These are phyloP conservation scores for Candida awuae DNA, from an alignment of 805 yeast species.

Conservation along the genomic window DNA sequence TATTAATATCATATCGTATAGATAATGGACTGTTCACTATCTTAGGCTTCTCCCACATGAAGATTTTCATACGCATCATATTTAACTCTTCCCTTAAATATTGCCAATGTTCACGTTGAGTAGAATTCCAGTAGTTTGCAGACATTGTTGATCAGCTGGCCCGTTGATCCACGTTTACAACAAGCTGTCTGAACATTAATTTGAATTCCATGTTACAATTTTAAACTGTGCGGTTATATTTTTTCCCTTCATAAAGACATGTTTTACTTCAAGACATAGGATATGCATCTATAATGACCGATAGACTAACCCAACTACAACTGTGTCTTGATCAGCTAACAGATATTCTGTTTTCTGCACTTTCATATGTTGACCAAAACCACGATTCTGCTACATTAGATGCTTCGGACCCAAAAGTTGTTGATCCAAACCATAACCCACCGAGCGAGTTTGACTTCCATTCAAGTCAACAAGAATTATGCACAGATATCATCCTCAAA, in stretches of 20 bases:
- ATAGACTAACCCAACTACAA: slow-evolving; percentile 83
- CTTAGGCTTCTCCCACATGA: slow-evolving; percentile 21
- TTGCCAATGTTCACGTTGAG: slow-evolving; percentile 80
- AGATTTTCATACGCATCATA: slow-evolving; percentile 2
- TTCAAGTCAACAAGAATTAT: slow-evolving; percentile 61
- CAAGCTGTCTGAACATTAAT: too few relatives aligned
- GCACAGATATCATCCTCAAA: slow-evolving; percentile 78
- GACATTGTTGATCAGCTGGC: slow-evolving; percentile 40
- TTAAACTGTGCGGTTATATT: too few relatives aligned
- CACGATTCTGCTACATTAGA: slow-evolving; percentile 49
- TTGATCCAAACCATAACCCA: slow-evolving; percentile 53
- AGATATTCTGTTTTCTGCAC: slow-evolving; percentile 72
- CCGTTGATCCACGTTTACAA: neutral
- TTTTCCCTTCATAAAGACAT: too few relatives aligned
- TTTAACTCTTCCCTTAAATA: slow-evolving; percentile 53
- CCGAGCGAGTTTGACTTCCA: slow-evolving; percentile 28
- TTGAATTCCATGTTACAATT: too few relatives aligned
- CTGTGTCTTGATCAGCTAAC: slow-evolving; percentile 76
- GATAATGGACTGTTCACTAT: slow-evolving; percentile 3
- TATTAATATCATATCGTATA: slow-evolving; percentile 43
- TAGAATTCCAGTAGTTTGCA: slow-evolving; percentile 81
- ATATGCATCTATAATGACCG: too few relatives aligned
- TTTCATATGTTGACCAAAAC: slow-evolving; percentile 71
- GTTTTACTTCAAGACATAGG: too few relatives aligned
- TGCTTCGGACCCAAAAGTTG: slow-evolving; percentile 45